These are phyloP conservation scores for Cladosporium sp. DNA, from an alignment of 2,329 filamentous ascomycete genomes.

Conservation along the genomic window DNA sequence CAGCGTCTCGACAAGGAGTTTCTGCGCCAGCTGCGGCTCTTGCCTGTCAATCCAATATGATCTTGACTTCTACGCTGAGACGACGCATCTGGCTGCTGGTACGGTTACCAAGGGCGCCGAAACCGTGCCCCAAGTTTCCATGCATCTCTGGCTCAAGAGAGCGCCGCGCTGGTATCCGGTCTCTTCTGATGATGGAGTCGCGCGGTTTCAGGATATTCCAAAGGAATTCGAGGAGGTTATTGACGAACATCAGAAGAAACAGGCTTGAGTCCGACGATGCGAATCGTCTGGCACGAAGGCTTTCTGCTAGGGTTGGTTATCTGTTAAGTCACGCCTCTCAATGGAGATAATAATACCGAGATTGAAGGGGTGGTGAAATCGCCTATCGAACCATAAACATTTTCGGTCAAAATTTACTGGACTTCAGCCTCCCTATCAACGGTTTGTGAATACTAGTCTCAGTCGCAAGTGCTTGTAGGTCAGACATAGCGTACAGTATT, in stretches of 20 bases:
- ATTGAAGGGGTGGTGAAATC: too few species aligned
- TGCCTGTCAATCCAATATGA: conserved; percentile 20
- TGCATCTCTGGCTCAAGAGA: conserved; percentile 16
- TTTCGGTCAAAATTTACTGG: too few species aligned
- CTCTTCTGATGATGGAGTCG: conserved; percentile 16
- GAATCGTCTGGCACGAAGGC: too few species aligned
- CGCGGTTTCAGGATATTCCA: conserved; percentile 17
- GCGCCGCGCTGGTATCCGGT: conserved; percentile 18
- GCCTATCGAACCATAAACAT: too few species aligned
- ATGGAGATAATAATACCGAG: too few species aligned
- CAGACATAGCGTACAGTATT: too few species aligned
- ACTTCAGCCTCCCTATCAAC: too few species aligned
- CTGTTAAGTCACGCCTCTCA: too few species aligned
- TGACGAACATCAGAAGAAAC: neutral
- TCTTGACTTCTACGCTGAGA: conserved; percentile 18
- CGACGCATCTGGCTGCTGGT: conserved; percentile 17
- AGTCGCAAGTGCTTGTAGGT: too few species aligned
- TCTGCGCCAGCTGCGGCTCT: conserved; percentile 17
- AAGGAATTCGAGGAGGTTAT: conserved; percentile 8
- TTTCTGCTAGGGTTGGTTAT: too few species aligned
- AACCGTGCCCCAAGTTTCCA: conserved; percentile 8
- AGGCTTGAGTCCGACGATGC: neutral
- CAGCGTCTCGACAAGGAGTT: conserved; percentile 15
- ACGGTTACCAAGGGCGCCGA: conserved; percentile 11
- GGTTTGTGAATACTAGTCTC: too few species aligned